Percentiles rank a stretch among this genome's conserved stretches.
phyloP scores from a whole-genome alignment of 2,329 filamentous ascomycete species.

The Amylocarpus encephaloides region DNA sequence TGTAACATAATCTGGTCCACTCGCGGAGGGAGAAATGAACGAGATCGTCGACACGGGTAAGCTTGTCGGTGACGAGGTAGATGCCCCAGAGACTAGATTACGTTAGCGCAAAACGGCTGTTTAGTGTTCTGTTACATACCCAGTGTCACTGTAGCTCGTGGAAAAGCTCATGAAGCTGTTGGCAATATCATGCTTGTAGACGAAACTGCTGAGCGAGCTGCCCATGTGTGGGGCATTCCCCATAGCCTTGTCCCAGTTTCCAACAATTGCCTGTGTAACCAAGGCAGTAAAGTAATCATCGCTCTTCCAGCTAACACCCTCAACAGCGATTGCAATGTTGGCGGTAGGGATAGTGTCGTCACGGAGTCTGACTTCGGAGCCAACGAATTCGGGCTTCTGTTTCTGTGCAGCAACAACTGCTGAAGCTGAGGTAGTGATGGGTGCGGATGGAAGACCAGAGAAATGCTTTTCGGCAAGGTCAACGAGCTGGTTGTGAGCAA shows the following conservation, averaged over 20 bases:
- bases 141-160: slow-evolving; percentile 98
- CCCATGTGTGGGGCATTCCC: slow-evolving; percentile 95
- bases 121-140: slow-evolving; percentile 50
- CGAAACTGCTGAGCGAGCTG: slow-evolving; percentile 93
- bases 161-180: slow-evolving; percentile 99
- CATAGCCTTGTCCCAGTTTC: slow-evolving; percentile 99
- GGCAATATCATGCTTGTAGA: slow-evolving; percentile 90
- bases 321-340: slow-evolving; percentile 96
- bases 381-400: slow-evolving; percentile 88
- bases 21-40: slow-evolving; percentile 98
- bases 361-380: slow-evolving; percentile 90
- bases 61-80: slow-evolving; percentile 91
- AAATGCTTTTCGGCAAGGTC: slow-evolving; percentile 97
- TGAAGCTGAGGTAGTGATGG: slow-evolving; percentile 65
- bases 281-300: slow-evolving; percentile 98
- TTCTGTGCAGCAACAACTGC: slow-evolving; percentile 65
- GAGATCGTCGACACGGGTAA: slow-evolving; percentile 83
- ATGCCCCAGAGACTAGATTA: slow-evolving; percentile 88
- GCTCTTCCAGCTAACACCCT: slow-evolving; percentile 99
- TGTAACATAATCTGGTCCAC: slow-evolving; percentile 91
- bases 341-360: slow-evolving; percentile 95
- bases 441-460: slow-evolving; percentile 66
- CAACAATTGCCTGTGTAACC: slow-evolving; percentile 96
- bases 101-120: slow-evolving; percentile 30
- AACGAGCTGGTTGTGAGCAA: slow-evolving; percentile 90